phyloP scores from a whole-genome alignment of 1,139 yeast genomes.

The Candida buenavistaensis region DNA sequence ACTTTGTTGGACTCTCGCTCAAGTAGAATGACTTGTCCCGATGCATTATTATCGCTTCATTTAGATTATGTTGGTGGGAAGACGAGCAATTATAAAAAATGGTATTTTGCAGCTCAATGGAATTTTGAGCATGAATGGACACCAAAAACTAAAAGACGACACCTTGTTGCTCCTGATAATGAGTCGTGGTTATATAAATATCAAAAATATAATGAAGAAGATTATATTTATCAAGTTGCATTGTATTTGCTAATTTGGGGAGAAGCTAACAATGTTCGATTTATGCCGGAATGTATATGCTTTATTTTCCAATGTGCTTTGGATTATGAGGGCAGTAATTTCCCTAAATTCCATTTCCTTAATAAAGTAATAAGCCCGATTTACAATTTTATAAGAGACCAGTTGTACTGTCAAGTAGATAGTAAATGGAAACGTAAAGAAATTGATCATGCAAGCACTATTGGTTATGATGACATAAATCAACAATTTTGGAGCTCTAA shows the following conservation, averaged over 20 bases:
- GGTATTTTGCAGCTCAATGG: constrained; percentile 39
- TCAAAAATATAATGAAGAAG: constrained; percentile 25
- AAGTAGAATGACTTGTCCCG: constrained; percentile 35
- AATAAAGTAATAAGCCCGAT: constrained; percentile 46
- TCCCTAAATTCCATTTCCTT: constrained; percentile 25
- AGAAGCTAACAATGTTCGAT: constrained; percentile 42
- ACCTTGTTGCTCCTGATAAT: constrained; percentile 10
- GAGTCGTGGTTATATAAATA: constrained; percentile 20
- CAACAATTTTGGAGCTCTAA: constrained; percentile 80
- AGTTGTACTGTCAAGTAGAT: constrained; percentile 37
- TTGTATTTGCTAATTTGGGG: constrained; percentile 44
- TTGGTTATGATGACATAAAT: constrained; percentile 87
- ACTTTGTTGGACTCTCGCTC: constrained; percentile 40
- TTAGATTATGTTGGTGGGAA: constrained; percentile 46
- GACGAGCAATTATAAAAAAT: constrained; percentile 38
- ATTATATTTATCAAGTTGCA: constrained; percentile 31
- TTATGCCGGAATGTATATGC: constrained; percentile 45
- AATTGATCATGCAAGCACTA: constrained; percentile 66
- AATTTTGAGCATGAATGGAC: constrained; percentile 13
- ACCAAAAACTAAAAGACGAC: constrained; percentile 5
- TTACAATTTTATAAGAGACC: constrained; percentile 42
- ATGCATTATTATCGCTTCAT: constrained; percentile 38
- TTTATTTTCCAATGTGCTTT: constrained; percentile 35
- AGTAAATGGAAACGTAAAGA: constrained; percentile 49
- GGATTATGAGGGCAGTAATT: constrained; percentile 20